A percentile compares a stretch with the other conserved stretches of the same genome.
Conservation (phyloP, 495 filamentous ascomycete species). For the Hypoxylon perforatum region DNA sequence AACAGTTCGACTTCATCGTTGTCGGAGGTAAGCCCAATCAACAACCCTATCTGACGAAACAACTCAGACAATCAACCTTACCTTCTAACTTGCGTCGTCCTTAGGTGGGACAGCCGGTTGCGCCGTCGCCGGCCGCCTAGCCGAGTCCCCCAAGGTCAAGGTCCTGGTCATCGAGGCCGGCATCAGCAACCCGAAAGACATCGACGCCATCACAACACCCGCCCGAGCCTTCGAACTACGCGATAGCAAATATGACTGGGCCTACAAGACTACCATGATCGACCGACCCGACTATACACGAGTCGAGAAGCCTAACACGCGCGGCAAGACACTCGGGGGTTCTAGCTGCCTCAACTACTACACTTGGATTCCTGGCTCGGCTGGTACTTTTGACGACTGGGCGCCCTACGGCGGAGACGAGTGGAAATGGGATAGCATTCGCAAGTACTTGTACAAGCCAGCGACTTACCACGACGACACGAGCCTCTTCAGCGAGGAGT, state of each 20-base stretch:
- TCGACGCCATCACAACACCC: slow-evolving; percentile 67
- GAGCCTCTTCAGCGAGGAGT: slow-evolving; percentile 50
- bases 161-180: slow-evolving; percentile 69
- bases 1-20: slow-evolving; percentile 39
- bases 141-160: slow-evolving; percentile 61
- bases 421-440: slow-evolving; percentile 57
- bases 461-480: slow-evolving; percentile 68
- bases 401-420: slow-evolving; percentile 52
- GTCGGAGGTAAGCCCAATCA: slow-evolving; percentile 28
- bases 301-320: slow-evolving; percentile 71
- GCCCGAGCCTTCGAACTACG: slow-evolving; percentile 64
- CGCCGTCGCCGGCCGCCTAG: slow-evolving; percentile 68
- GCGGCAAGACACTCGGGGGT: slow-evolving; percentile 70
- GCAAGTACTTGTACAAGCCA: slow-evolving; percentile 65
- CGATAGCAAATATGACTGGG: slow-evolving; percentile 70
- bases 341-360: slow-evolving; percentile 70
- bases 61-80: neutral
- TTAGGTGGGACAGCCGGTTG: slow-evolving; percentile 69
- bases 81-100: neutral
- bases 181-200: slow-evolving; percentile 64
- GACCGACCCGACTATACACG: slow-evolving; percentile 69
- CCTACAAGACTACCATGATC: slow-evolving; percentile 72
- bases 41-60: neutral
- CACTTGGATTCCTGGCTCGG: slow-evolving; percentile 68
- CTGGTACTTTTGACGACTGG: slow-evolving; percentile 73